These are phyloP conservation scores for Fistulinella prunicolor DNA, from an alignment of 768 basidiomycete genomes.

Conservation along the genomic window DNA sequence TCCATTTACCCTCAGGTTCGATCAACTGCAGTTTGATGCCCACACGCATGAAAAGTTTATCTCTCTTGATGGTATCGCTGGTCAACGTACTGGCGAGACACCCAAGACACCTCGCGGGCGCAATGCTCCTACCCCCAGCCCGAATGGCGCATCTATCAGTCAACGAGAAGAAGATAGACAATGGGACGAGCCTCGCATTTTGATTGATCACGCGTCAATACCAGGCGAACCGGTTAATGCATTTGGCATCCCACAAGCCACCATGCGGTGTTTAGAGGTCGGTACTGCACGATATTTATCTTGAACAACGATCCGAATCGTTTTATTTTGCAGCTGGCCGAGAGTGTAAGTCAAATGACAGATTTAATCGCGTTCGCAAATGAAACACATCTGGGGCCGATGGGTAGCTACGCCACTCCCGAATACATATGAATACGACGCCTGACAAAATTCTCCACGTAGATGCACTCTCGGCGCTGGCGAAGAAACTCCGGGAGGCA, in stretches of 20 bases:
- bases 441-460: constrained; percentile 23
- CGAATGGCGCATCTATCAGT: constrained; percentile 23
- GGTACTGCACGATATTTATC: constrained; percentile 15
- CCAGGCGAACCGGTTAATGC: constrained; percentile 85
- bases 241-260: constrained; percentile 85
- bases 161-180: constrained; percentile 52
- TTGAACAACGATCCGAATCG: constrained; percentile 3
- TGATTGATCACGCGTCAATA: constrained; percentile 60
- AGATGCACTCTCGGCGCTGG: constrained; percentile 46
- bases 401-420: constrained; percentile 49
- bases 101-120: constrained; percentile 38
- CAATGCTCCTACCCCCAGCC: constrained; percentile 35
- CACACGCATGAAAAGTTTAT: constrained; percentile 72
- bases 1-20: constrained; percentile 54
- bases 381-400: constrained; percentile 54
- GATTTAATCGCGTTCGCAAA: constrained; percentile 69
- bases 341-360: constrained; percentile 77
- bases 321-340: constrained; percentile 54
- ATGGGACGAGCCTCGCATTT: constrained; percentile 64
- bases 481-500: constrained; percentile 37
- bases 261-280: constrained; percentile 86
- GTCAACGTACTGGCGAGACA: constrained; percentile 43
- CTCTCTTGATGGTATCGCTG: constrained; percentile 58
- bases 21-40: constrained; percentile 72
- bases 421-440: constrained; percentile 23